These are phyloP conservation scores for Irpex sp. DNA, from an alignment of 1,284 basidiomycete genomes.

Conservation along the genomic window DNA sequence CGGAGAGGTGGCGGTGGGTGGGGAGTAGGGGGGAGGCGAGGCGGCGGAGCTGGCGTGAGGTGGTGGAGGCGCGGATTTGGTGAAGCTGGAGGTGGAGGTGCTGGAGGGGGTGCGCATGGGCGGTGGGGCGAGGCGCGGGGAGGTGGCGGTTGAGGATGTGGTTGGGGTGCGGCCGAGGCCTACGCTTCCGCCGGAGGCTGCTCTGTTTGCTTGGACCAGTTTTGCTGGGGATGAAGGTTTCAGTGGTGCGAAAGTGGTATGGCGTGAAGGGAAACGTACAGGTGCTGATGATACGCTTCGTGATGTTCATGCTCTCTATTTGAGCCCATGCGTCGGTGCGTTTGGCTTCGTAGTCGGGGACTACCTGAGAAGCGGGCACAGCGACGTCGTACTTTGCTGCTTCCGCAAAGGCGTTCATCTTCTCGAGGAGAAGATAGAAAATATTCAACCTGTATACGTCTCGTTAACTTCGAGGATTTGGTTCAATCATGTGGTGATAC, in stretches of 20 bases:
- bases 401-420: slow-evolving; percentile 83
- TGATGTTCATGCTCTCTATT: slow-evolving; percentile 74
- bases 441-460: slow-evolving; percentile 70
- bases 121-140: slow-evolving; percentile 30
- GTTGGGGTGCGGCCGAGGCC: slow-evolving; percentile 37
- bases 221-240: slow-evolving; percentile 40
- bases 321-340: slow-evolving; percentile 74
- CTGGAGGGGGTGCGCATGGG: slow-evolving; percentile 32
- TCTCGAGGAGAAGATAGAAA: slow-evolving; percentile 91
- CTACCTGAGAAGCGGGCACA: slow-evolving; percentile 66
- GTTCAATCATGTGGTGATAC: slow-evolving; percentile 27
- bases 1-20: slow-evolving; percentile 23
- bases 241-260: slow-evolving; percentile 4
- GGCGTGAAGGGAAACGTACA: slow-evolving; percentile 45
- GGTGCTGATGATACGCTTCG: slow-evolving; percentile 77
- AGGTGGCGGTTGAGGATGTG: slow-evolving; percentile 30
- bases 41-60: slow-evolving; percentile 31
- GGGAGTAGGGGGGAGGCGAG: slow-evolving; percentile 54
- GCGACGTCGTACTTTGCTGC: slow-evolving; percentile 71
- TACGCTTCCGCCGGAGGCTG: slow-evolving; percentile 13
- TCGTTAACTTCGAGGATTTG: too few relatives aligned
- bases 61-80: slow-evolving; percentile 41
- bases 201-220: slow-evolving; percentile 52
- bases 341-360: slow-evolving; percentile 72
- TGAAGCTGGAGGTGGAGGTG: slow-evolving; percentile 20